Percentiles rank a stretch among this genome's conserved stretches.
These are phyloP conservation scores for Irpex rosettiformis DNA, from an alignment of 1,284 basidiomycete genomes.

Conservation along the genomic window DNA sequence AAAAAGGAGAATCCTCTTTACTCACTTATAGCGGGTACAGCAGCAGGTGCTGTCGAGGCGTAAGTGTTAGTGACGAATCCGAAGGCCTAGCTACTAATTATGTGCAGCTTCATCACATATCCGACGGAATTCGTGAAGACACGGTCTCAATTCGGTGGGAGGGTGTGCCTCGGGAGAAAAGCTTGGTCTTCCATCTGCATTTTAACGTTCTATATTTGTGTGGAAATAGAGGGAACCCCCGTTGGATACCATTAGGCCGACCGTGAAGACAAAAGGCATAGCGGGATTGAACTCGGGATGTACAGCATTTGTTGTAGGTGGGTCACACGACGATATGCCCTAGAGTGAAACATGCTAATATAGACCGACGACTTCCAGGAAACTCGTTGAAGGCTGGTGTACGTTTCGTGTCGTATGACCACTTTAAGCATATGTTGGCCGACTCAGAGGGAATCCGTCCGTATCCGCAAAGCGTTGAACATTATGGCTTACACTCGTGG, in stretches of 20 bases:
- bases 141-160: slow-evolving; percentile 75
- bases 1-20: slow-evolving; percentile 78
- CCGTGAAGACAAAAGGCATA: slow-evolving; percentile 70
- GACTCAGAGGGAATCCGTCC: slow-evolving; percentile 67
- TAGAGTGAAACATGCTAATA: not conserved
- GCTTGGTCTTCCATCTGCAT: not conserved
- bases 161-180: slow-evolving; percentile 44
- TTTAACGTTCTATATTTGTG: not conserved
- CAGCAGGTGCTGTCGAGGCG: slow-evolving; percentile 93
- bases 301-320: slow-evolving; percentile 80
- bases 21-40: slow-evolving; percentile 86
- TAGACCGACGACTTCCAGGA: slow-evolving; percentile 14
- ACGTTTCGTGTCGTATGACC: slow-evolving; percentile 92
- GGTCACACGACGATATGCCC: slow-evolving; percentile 1
- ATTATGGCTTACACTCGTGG: not conserved
- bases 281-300: slow-evolving; percentile 85
- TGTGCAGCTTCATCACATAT: slow-evolving; percentile 73
- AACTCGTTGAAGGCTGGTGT: slow-evolving; percentile 93
- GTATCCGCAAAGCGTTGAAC: not conserved
- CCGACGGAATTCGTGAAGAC: slow-evolving; percentile 94
- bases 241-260: slow-evolving; percentile 65
- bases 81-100: slow-evolving; percentile 23
- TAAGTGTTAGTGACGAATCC: slow-evolving; percentile 32
- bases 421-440: slow-evolving; percentile 84
- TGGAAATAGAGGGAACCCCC: slow-evolving; percentile 63